Conservation (phyloP, 495 filamentous ascomycete species). For the Geoglossum glabrum region DNA sequence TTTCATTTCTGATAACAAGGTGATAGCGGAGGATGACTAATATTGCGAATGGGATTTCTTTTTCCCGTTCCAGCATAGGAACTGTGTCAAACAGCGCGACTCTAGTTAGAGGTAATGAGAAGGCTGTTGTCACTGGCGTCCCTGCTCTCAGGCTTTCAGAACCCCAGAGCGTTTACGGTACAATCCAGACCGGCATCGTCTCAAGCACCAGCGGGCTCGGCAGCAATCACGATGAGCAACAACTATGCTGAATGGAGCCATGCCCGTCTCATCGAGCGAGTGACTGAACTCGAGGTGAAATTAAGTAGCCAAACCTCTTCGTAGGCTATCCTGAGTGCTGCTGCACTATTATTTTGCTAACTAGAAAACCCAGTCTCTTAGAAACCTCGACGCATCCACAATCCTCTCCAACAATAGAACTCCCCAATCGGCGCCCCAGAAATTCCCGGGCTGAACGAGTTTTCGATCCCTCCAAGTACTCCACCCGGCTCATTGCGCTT, state of each 20-base stretch:
- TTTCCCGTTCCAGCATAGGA: not conserved
- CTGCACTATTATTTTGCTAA: not conserved
- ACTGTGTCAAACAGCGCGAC: not conserved
- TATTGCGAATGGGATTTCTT: not conserved
- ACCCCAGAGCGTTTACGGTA: not conserved
- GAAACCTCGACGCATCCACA: slow-evolving; percentile 2
- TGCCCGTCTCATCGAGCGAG: slow-evolving; percentile 40
- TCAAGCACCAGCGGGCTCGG: not conserved
- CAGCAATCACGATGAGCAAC: not conserved
- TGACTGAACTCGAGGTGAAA: slow-evolving; percentile 42
- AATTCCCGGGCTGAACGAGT: slow-evolving; percentile 14
- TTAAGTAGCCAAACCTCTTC: slow-evolving; percentile 27
- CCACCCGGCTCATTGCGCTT: slow-evolving; percentile 66
- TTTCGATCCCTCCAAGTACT: slow-evolving; percentile 64
- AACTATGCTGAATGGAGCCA: slow-evolving; percentile 43
- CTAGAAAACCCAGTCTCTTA: not conserved
- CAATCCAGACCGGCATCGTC: not conserved
- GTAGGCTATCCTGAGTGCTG: slow-evolving; percentile 8
- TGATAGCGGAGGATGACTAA: not conserved
- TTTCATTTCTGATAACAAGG: not conserved
- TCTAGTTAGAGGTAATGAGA: not conserved
- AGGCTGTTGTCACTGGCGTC: not conserved
- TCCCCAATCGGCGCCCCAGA: slow-evolving; percentile 4
- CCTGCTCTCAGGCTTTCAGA: not conserved
- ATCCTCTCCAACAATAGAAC: slow-evolving; percentile 3